phyloP scores from a whole-genome alignment of 495 filamentous ascomycete genomes.

The Glarea lozoyensis region DNA sequence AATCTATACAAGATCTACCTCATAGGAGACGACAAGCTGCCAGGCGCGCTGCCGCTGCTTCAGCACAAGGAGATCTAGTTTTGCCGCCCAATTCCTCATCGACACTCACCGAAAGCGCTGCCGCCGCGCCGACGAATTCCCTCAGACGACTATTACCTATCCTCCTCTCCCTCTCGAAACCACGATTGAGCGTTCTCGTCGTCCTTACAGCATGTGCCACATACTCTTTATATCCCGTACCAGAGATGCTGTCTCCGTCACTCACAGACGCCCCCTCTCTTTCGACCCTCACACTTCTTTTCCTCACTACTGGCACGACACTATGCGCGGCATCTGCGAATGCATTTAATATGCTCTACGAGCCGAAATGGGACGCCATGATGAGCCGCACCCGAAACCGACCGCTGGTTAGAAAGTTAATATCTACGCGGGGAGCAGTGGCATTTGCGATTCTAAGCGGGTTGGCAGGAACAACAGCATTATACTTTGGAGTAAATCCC shows the following conservation, averaged over 20 bases:
- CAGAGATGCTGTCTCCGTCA: slow-evolving; percentile 60
- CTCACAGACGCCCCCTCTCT: slow-evolving; percentile 73
- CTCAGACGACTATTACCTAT: slow-evolving; percentile 70
- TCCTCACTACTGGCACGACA: slow-evolving; percentile 83
- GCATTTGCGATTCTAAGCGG: slow-evolving; percentile 70
- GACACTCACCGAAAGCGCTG: slow-evolving; percentile 13
- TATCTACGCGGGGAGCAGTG: slow-evolving; percentile 66
- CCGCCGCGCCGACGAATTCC: slow-evolving; percentile 34
- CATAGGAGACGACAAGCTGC: slow-evolving; percentile 19
- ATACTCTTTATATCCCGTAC: slow-evolving; percentile 88
- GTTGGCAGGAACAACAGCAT: slow-evolving; percentile 47
- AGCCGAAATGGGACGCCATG: slow-evolving; percentile 79
- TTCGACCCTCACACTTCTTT: slow-evolving; percentile 80
- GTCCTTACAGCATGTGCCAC: slow-evolving; percentile 85
- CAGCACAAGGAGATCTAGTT: slow-evolving; percentile 9
- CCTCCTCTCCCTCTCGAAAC: slow-evolving; percentile 87
- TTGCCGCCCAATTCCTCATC: slow-evolving; percentile 18
- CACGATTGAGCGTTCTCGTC: slow-evolving; percentile 84
- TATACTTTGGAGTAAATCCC: slow-evolving; percentile 89
- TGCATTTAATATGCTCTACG: slow-evolving; percentile 93
- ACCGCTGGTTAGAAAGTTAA: slow-evolving; percentile 75
- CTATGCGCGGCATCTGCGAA: slow-evolving; percentile 83
- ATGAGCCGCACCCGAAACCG: slow-evolving; percentile 89
- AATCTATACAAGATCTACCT: slow-evolving; percentile 14
- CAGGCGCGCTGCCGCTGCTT: slow-evolving; percentile 4